Conservation (phyloP, 1,139 yeast genomes). For the Hemisphaericaspora xylanilytica region DNA sequence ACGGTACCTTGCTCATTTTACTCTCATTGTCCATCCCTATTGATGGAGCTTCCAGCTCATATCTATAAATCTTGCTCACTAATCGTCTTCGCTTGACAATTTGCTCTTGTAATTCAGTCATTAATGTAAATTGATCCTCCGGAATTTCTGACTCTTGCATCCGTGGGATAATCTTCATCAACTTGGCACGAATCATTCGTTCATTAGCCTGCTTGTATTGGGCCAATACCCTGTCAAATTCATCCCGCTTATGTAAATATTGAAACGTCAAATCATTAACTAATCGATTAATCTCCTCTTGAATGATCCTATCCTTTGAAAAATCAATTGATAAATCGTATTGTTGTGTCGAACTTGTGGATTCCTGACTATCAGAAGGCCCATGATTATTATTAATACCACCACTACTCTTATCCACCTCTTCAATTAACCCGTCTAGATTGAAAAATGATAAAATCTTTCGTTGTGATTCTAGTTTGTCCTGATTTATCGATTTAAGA, state of each 20-base stretch:
- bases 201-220: conserved; percentile 15
- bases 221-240: conserved; percentile 20
- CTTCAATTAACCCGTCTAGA: conserved; percentile 34
- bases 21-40: conserved; percentile 14
- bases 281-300: conserved; percentile 43
- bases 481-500: conserved; percentile 24
- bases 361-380: conserved; percentile 10
- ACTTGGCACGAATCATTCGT: background rate
- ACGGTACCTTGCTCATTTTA: no score
- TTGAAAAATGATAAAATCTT: conserved; percentile 35
- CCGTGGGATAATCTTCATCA: background rate
- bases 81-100: conserved; percentile 22
- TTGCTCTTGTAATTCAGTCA: conserved; percentile 14
- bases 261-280: conserved; percentile 43
- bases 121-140: conserved; percentile 7
- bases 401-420: conserved; percentile 10
- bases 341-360: conserved; percentile 11
- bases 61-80: conserved; percentile 17
- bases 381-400: no score
- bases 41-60: conserved; percentile 27
- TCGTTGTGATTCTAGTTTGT: conserved; percentile 35
- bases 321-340: conserved; percentile 19
- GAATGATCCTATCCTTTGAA: conserved; percentile 34
- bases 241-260: conserved; percentile 33
- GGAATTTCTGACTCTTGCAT: conserved; percentile 2